phyloP scores from a whole-genome alignment of 23 red algal species.

The Gracilaria gracilis region DNA sequence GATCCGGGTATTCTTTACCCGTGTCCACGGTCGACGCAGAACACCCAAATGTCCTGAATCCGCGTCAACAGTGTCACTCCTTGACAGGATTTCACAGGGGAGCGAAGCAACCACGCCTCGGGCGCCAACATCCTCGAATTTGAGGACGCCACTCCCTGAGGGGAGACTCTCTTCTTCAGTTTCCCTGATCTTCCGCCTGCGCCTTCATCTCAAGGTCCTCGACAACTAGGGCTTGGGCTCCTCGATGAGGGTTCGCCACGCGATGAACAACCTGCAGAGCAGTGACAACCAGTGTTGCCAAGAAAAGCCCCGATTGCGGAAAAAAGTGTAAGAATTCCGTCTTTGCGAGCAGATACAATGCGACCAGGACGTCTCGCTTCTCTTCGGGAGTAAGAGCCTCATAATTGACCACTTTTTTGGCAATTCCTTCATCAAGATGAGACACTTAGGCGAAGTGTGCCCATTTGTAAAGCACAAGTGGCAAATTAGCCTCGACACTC shows the following conservation, averaged over 20 bases:
- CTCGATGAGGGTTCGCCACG: too few species aligned
- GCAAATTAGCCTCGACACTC: background rate
- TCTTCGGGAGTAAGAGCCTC: background rate
- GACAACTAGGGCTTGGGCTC: too few species aligned
- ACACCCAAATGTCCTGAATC: too few species aligned
- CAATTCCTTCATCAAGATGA: background rate
- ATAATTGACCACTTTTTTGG: too few species aligned
- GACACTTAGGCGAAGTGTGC: background rate
- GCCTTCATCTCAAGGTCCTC: too few species aligned
- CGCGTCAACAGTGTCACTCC: too few species aligned
- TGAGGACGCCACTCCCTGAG: conserved; percentile 16
- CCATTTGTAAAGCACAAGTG: background rate
- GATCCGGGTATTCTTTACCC: too few species aligned
- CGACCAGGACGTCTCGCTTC: background rate
- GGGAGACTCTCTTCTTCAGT: background rate
- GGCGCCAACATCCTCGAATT: background rate
- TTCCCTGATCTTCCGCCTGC: too few species aligned
- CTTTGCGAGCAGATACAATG: background rate
- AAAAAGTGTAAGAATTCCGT: background rate
- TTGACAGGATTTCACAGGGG: conserved; percentile 14
- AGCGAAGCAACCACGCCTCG: background rate
- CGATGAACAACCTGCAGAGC: too few species aligned
- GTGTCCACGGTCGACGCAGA: too few species aligned
- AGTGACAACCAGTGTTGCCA: too few species aligned
- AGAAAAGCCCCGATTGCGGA: background rate